Evolutionary conservation across 345 rosid species (phyloP), one percentile per base, ranked within the genome.

Genomic region (Turnera subulata): DNA sequence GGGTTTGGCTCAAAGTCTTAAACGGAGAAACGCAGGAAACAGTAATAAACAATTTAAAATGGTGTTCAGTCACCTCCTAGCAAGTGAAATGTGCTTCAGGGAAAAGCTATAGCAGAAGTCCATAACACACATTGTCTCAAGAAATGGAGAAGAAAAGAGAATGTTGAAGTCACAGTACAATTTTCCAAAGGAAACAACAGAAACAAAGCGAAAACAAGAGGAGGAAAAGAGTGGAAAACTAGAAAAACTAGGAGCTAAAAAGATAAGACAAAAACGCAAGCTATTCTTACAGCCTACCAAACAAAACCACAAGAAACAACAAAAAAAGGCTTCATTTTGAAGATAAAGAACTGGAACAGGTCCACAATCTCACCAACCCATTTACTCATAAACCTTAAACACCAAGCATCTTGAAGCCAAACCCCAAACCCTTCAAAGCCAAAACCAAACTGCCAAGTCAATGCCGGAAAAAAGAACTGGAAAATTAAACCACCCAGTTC

Each of bases 351-450:
- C 47, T 53, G 60, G 62, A 62, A 56, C 61, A 69, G 79, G 74
- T 77, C 74, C 76, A 73, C 76, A 72, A 69, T 39, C 77, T 66
- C 77, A 80, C 86, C 83, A 80, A 82, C 76, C 71, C 64, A 66
- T 77, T 46, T 45, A 71, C 51, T 63, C 68, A 61, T 37, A 42
- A 55, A 49, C 71, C 80, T 82, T 75, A 64, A 73, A 65, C 61
- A 59, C 53, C 60, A 80, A 78, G 89, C 85, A 72, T 76, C 79
- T 55, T 61, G 61, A 62, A 43, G 47, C n/a, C 40, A 62, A 43
- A 40, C 58, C 49, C 47, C 62, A 59, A 61, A 15, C 26, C n/a
- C n/a, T 50, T 12, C 10, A 25, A 21, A 33, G 14, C 52, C 29
- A 59, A 11, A 11, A 14, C 16, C 13, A 39, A 57, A 63, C 54